Conservation (phyloP, 805 yeast genomes). For the Suhomyces emberorum region DNA sequence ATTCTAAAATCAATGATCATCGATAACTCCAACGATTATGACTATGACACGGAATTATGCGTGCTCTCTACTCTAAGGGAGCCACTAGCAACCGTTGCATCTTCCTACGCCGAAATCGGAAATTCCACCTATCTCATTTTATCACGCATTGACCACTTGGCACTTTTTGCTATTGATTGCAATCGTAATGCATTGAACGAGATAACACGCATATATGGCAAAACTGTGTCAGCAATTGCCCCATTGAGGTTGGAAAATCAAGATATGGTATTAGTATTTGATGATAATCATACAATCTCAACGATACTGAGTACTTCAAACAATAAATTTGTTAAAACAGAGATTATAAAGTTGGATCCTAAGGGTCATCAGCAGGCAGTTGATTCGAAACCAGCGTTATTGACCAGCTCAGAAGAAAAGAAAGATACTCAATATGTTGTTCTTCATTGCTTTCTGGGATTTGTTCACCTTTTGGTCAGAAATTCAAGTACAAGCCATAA, state of each 20-base stretch:
- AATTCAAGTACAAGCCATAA: neutral
- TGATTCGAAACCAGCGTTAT: slow-evolving; percentile 19
- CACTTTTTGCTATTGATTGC: neutral
- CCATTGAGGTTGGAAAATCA: neutral
- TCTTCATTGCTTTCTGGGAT: slow-evolving; percentile 16
- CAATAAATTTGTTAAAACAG: slow-evolving; percentile 1
- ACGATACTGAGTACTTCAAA: neutral
- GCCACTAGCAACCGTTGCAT: neutral
- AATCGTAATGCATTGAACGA: neutral
- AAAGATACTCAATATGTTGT: slow-evolving; percentile 11
- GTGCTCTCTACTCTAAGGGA: slow-evolving; percentile 1
- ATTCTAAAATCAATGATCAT: neutral
- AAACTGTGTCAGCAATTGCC: neutral
- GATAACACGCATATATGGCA: neutral
- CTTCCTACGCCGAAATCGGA: neutral
- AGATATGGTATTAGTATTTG: slow-evolving; percentile 1
- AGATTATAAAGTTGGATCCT: slow-evolving; percentile 12
- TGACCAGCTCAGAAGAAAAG: slow-evolving; percentile 10
- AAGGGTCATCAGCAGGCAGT: slow-evolving; percentile 22
- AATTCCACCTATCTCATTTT: neutral
- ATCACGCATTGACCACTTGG: neutral
- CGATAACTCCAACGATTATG: neutral
- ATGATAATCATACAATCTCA: slow-evolving; percentile 1
- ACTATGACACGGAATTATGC: neutral
- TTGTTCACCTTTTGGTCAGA: slow-evolving; percentile 6